Base-by-base conservation (phyloP, 1,284 basidiomycete species). In the Pyrrhoderma noxium region DNA sequence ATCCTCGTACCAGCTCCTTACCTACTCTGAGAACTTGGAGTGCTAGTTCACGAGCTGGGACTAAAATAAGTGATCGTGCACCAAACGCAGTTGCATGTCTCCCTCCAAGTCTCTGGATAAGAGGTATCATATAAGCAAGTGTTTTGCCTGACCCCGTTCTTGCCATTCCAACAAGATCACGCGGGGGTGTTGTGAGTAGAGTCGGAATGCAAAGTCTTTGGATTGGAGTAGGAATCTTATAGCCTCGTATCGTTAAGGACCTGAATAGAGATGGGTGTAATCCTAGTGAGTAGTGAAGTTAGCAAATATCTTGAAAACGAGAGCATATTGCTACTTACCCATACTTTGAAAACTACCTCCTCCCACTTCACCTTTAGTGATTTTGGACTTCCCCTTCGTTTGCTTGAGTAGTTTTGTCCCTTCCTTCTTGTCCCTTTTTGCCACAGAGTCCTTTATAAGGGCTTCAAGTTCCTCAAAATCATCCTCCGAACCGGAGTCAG, bases 111-210 rank as follows among this genome's bases (percentile, higher is more conserved):
- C 89, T 78, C 57, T 96, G 90, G 0, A 98, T 75, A 11, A 99
- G 76, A 42, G 96, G 96, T 18, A 99, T 75, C 73, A 99, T 81
- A 67, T 96, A 99, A 35, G 95, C 95, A 23, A 99, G 78, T 11
- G 95, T 97, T 70, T 99, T 99, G 56, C 96, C 96, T 0, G 94
- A 97, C 52, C 96, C 96, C 0, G 96, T 99, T 16, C 96, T 78
- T 19, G 96, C 95, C 96, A 99, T 99, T 49, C 93, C 96, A 16
- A 99, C 90, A 8, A 99, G 83, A 69, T 99, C 96, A 47, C 91
- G 75, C 2, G 94, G 91, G 38, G 96, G 94, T 45, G 78, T 80
- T 3, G 85, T 69, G 31, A 99, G 78, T 40, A 98, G 79, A 25
- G 85, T 73, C 0, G 96, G 96, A 48, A 99, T 89, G 2, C 93